Base-by-base conservation (phyloP, 2,329 filamentous ascomycete genomes). In the Calonectria pseudoreteaudii region DNA sequence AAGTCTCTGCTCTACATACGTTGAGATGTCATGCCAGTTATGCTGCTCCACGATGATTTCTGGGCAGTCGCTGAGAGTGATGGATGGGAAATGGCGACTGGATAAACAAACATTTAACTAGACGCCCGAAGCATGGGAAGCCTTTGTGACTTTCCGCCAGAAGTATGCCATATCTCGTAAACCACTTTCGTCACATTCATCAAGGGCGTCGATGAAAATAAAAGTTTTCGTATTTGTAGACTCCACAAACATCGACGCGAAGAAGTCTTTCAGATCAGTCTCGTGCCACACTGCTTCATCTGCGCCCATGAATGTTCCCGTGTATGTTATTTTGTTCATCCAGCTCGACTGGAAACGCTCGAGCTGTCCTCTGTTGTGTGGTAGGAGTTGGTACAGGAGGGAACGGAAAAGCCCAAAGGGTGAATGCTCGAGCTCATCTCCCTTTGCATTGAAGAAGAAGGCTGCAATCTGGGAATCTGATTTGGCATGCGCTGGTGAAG, bases 171-270 rank as follows among this genome's bases (percentile, higher is more conserved):
- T 44, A 0, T 0, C 0, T 11, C 68, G 30, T 31, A 49, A 20
- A 2, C n/a, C 38, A 3, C 14, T 41, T 16, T 10, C 13, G 38
- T 52, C 23, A 8, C 74, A 64, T 20, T 76, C 75, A 28, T 75
- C 75, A 7, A 76, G 67, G 1, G 58, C 73, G 16, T 76, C 73
- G 1, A 76, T 31, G 3, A 73, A 76, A 20, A 76, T 66, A 11
- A 76, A 10, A 1, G 49, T 53, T 16, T 41, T 41, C 9, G 4
- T 16, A 49, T 31, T 38, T 56, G 5, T 31, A 2, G 18, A 10
- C 4, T 18, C 26, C 6, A 4, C 28, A 13, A 72, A 70, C 6
- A 67, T 47, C 7, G 49, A 56, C 14, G 14, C 14, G 18, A 72
- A 60, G 20, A 67, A 34, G 2, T 20, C 10, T 20, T 64, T 13